Conservation (phyloP, 2,329 filamentous ascomycete species). For the Colletotrichum viniferum region DNA sequence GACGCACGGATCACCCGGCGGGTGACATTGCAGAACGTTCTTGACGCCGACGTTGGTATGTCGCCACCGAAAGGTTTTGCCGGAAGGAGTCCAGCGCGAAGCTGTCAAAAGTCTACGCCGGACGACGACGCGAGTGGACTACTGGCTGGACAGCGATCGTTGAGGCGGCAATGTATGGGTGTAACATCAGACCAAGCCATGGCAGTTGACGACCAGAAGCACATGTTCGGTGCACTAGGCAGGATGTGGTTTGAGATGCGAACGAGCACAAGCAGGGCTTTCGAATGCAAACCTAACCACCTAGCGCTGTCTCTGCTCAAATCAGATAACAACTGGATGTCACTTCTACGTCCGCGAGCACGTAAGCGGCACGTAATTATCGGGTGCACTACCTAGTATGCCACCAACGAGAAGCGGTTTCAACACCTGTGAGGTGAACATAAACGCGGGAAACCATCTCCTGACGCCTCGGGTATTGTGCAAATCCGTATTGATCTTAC, state of each 20-base stretch:
- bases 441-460: neutral
- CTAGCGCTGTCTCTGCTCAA: neutral
- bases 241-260: neutral
- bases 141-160: neutral
- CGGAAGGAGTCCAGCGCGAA: neutral
- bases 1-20: neutral
- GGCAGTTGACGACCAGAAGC: neutral
- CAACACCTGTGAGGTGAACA: neutral
- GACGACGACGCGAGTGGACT: neutral
- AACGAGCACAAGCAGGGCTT: neutral
- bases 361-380: neutral
- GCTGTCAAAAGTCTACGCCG: neutral
- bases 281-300: neutral
- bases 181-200: neutral
- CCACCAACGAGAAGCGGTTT: neutral
- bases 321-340: neutral
- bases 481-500: neutral
- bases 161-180: neutral
- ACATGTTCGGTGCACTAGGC: neutral
- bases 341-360: neutral
- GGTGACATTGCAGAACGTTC: neutral
- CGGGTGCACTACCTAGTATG: neutral
- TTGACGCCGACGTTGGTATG: neutral
- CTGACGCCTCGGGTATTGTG: neutral
- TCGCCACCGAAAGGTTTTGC: neutral